These are phyloP conservation scores for Starmera pachycereana DNA, from an alignment of 805 yeast genomes.

Conservation along the genomic window DNA sequence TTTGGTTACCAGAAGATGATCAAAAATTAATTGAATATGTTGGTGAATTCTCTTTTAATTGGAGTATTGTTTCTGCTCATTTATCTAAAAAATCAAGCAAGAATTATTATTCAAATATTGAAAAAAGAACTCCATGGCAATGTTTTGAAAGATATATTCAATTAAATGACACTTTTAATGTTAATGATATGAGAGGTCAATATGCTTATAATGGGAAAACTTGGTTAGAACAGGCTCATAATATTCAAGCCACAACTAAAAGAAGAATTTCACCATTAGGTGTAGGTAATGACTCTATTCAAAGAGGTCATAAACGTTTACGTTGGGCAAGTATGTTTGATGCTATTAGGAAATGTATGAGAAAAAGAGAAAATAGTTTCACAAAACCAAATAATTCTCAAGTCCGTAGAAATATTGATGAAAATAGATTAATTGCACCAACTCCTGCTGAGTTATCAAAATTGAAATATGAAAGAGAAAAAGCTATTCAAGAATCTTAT, in stretches of 20 bases:
- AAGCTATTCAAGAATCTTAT: slow-evolving; percentile 69
- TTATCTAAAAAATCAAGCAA: slow-evolving; percentile 56
- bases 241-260: slow-evolving; percentile 79
- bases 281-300: slow-evolving; percentile 86
- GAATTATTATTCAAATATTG: slow-evolving; percentile 77
- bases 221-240: slow-evolving; percentile 89
- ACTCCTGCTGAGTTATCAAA: slow-evolving; percentile 80
- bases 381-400: slow-evolving; percentile 34
- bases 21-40: slow-evolving; percentile 68
- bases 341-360: slow-evolving; percentile 82
- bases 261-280: slow-evolving; percentile 87
- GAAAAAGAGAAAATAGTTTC: slow-evolving; percentile 75
- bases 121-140: slow-evolving; percentile 97
- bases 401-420: slow-evolving; percentile 29
- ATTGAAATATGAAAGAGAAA: slow-evolving; percentile 78
- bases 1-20: slow-evolving; percentile 96
- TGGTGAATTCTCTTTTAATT: slow-evolving; percentile 80
- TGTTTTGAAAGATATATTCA: slow-evolving; percentile 95
- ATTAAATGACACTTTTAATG: slow-evolving; percentile 78
- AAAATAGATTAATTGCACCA: slow-evolving; percentile 42
- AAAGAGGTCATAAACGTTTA: slow-evolving; percentile 81
- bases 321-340: slow-evolving; percentile 98
- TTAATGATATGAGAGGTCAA: slow-evolving; percentile 79
- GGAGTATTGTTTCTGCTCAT: slow-evolving; percentile 85
- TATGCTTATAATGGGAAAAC: slow-evolving; percentile 75